phyloP scores from a whole-genome alignment of 78 protist genomes.

The Emiliania huxleyi region DNA sequence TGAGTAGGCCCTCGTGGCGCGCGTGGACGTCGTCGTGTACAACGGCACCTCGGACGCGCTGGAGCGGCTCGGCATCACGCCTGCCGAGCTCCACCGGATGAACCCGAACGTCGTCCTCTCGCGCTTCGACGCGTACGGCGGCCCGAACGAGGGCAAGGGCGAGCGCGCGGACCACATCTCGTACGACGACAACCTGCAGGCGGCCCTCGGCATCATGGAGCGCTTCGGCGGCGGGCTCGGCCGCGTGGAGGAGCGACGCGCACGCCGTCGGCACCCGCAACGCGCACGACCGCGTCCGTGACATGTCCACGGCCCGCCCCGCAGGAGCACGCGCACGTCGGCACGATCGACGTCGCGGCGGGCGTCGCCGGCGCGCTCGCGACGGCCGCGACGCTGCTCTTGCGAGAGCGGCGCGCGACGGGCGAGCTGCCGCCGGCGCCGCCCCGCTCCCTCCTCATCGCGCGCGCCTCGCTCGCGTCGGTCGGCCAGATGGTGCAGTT shows the following conservation, averaged over 20 bases:
- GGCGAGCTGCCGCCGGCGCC: not conserved
- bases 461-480: constrained; percentile 1
- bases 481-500: not conserved
- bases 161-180: not conserved
- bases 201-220: constrained; percentile 13
- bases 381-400: not conserved
- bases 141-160: not conserved
- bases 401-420: not conserved
- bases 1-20: not conserved
- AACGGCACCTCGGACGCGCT: not conserved
- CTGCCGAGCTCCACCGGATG: not conserved
- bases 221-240: constrained; percentile 8
- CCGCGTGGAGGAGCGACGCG: not conserved
- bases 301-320: no score
- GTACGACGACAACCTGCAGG: constrained; percentile 21
- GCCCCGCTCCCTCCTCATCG: not conserved
- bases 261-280: no score
- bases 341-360: not conserved
- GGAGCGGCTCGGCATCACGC: not conserved
- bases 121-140: constrained; percentile 21
- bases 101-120: not conserved
- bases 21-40: not conserved
- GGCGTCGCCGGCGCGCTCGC: constrained; percentile 22
- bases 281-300: no score
- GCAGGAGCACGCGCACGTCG: constrained; percentile 1